These are phyloP conservation scores for Dipsacomyces acuminosporus DNA, from an alignment of 371 early-diverging fungal genomes.

Conservation along the genomic window DNA sequence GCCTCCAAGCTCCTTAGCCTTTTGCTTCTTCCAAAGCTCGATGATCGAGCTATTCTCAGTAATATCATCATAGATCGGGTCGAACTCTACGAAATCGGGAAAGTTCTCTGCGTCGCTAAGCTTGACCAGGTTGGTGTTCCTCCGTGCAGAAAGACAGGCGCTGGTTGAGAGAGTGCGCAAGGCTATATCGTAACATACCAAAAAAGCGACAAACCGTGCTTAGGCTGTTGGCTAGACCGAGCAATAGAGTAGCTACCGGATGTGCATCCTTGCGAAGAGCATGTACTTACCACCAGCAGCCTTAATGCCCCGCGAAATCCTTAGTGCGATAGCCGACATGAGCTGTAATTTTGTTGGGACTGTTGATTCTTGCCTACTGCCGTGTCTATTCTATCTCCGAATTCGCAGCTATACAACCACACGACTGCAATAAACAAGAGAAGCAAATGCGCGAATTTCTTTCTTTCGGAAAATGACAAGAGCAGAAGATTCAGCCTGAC, in stretches of 20 bases:
- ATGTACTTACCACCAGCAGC: slow-evolving; percentile 4
- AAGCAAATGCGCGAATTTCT: too few relatives aligned
- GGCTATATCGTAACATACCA: not conserved
- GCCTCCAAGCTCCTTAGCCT: slow-evolving; percentile 27
- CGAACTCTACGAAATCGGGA: slow-evolving; percentile 34
- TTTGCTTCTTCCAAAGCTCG: slow-evolving; percentile 46
- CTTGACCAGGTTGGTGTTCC: slow-evolving; percentile 1
- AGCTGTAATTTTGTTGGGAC: too few relatives aligned
- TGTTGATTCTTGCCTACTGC: too few relatives aligned
- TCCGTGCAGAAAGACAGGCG: not conserved
- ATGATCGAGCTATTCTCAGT: slow-evolving; percentile 44
- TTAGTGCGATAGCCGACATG: slow-evolving; percentile 5
- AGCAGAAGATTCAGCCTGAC: too few relatives aligned
- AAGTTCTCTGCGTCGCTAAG: slow-evolving; percentile 13
- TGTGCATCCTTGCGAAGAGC: too few relatives aligned
- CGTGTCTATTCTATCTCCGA: too few relatives aligned
- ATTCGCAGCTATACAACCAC: too few relatives aligned
- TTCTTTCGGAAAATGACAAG: too few relatives aligned
- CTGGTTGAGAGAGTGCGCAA: slow-evolving; percentile 4
- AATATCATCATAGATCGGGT: slow-evolving; percentile 46
- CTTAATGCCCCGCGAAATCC: slow-evolving; percentile 2
- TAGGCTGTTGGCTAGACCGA: too few relatives aligned
- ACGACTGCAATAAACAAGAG: too few relatives aligned
- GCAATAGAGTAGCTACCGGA: too few relatives aligned
- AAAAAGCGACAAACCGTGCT: too few relatives aligned